Evolutionary conservation across 2,329 filamentous ascomycete species (phyloP).

Genomic region (Calonectria hongkongensis): DNA sequence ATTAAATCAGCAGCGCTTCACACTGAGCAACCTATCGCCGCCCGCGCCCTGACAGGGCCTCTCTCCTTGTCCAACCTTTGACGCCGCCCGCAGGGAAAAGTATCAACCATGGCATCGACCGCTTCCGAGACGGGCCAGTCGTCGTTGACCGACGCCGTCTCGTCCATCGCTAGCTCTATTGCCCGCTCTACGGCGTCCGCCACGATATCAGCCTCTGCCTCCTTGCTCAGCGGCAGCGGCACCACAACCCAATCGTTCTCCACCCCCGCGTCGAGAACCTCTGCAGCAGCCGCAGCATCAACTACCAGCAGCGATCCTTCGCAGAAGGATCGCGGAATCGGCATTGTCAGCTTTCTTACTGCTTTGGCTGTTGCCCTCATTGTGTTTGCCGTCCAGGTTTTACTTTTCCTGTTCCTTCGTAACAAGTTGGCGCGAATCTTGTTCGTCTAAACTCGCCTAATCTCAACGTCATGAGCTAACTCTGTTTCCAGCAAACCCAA

Average conservation of each 20-base stretch:
- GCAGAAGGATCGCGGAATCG: slow-evolving; percentile 66
- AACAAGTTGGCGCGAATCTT: slow-evolving; percentile 89
- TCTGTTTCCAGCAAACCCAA: slow-evolving; percentile 79
- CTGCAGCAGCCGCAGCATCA: neutral
- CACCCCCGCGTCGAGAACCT: slow-evolving; percentile 35
- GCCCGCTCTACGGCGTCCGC: slow-evolving; percentile 42
- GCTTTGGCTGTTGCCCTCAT: slow-evolving; percentile 78
- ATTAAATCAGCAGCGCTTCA: slow-evolving; percentile 18
- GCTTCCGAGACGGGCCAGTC: slow-evolving; percentile 38
- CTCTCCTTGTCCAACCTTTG: slow-evolving; percentile 6
- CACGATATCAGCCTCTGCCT: slow-evolving; percentile 39
- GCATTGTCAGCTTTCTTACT: slow-evolving; percentile 73
- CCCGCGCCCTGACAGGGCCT: slow-evolving; percentile 45
- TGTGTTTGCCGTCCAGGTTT: slow-evolving; percentile 78
- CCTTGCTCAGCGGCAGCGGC: slow-evolving; percentile 22
- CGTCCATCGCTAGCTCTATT: slow-evolving; percentile 44
- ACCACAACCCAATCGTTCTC: slow-evolving; percentile 31
- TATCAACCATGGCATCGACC: slow-evolving; percentile 37
- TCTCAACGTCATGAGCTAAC: slow-evolving; percentile 27
- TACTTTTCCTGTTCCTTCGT: slow-evolving; percentile 85
- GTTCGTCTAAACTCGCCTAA: slow-evolving; percentile 67
- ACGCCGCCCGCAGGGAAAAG: slow-evolving; percentile 5
- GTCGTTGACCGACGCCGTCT: slow-evolving; percentile 48
- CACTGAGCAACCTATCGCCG: neutral
- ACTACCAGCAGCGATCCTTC: slow-evolving; percentile 51